Evolutionary conservation across 352 stramenopile species (phyloP).

Genomic region (Phytophthora hibernalis): DNA sequence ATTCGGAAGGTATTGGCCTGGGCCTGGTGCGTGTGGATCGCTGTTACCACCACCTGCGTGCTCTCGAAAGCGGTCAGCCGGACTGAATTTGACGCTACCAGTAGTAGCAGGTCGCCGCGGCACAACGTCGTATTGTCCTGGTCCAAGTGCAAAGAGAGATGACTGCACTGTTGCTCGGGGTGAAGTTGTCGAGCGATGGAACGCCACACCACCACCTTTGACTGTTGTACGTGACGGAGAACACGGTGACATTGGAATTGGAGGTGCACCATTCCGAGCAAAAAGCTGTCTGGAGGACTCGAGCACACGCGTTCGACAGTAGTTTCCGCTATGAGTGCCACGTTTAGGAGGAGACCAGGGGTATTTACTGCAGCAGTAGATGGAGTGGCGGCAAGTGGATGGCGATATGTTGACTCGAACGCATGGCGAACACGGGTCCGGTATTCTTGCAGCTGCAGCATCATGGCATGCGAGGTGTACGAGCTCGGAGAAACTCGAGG

Average conservation of each 20-base stretch:
- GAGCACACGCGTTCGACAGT: constrained; percentile 51
- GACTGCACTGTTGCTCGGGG: constrained; percentile 34
- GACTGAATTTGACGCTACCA: constrained; percentile 62
- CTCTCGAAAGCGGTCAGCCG: constrained; percentile 65
- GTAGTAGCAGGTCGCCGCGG: constrained; percentile 34
- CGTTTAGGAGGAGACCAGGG: constrained; percentile 21
- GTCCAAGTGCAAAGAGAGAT: constrained; percentile 57
- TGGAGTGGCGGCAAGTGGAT: constrained; percentile 29
- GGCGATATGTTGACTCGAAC: constrained; percentile 60
- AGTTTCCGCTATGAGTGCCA: constrained; percentile 26
- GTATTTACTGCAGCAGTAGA: constrained; percentile 7
- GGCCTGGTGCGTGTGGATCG: constrained; percentile 37
- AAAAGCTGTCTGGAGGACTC: constrained; percentile 53
- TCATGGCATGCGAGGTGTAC: constrained; percentile 67
- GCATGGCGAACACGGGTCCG: constrained; percentile 50
- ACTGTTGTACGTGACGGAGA: constrained; percentile 18
- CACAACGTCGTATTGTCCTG: constrained; percentile 61
- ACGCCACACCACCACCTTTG: constrained; percentile 50
- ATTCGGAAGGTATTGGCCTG: constrained; percentile 58
- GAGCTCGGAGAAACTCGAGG: constrained; percentile 27
- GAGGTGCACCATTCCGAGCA: constrained; percentile 9
- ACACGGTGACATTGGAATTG: constrained; percentile 5
- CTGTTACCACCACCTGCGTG: constrained; percentile 42
- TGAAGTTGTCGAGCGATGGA: constrained; percentile 45
- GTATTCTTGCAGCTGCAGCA: constrained; percentile 70